A percentile compares a stretch with the other conserved stretches of the same genome.
Evolutionary conservation across 164 flowering plant genomes (phyloP).

Genomic region (Piper betle): DNA sequence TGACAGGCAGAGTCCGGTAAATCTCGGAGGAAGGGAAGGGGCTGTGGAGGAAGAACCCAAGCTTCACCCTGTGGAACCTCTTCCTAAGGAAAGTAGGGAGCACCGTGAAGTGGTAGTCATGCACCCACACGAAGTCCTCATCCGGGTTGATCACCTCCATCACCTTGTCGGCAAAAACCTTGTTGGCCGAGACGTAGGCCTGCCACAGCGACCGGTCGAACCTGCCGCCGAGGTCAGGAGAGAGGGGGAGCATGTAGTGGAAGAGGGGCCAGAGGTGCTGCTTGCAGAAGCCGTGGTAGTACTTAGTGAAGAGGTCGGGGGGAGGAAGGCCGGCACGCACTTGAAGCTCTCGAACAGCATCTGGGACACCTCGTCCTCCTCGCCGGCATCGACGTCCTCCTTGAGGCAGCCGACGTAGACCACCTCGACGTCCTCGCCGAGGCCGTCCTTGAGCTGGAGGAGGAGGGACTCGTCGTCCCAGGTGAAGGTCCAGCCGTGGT

Average conservation of each 20-base stretch:
- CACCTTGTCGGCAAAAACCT: conserved; percentile 54
- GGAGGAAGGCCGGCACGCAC: conserved; percentile 59
- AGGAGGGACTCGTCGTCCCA: conserved; percentile 72
- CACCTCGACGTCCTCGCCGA: conserved; percentile 70
- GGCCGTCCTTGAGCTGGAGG: conserved; percentile 56
- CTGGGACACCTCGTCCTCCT: conserved; percentile 65
- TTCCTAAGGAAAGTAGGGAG: conserved; percentile 7
- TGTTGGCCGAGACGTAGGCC: conserved; percentile 66
- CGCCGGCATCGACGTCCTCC: conserved; percentile 43
- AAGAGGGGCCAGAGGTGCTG: conserved; percentile 70
- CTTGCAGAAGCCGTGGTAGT: conserved; percentile 62
- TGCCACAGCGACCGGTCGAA: conserved; percentile 66
- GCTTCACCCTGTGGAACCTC: conserved; percentile 7
- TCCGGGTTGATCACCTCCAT: conserved; percentile 68
- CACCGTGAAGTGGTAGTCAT: conserved; percentile 33
- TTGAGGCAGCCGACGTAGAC: conserved; percentile 53
- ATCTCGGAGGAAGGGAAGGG: conserved; percentile 10
- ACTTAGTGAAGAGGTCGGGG: conserved; percentile 44
- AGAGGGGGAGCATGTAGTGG: conserved; percentile 69
- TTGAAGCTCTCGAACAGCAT: conserved; percentile 50
- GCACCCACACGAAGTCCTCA: conserved; percentile 71
- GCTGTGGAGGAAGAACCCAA: conserved; percentile 12
- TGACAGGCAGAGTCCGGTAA: conserved; percentile 14
- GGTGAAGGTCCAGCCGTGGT: conserved; percentile 55
- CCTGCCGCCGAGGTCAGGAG: conserved; percentile 45